Percentiles rank a stretch among this genome's conserved stretches.
These are phyloP conservation scores for Hygrocybe coccinea DNA, from an alignment of 768 basidiomycete genomes.

Conservation along the genomic window DNA sequence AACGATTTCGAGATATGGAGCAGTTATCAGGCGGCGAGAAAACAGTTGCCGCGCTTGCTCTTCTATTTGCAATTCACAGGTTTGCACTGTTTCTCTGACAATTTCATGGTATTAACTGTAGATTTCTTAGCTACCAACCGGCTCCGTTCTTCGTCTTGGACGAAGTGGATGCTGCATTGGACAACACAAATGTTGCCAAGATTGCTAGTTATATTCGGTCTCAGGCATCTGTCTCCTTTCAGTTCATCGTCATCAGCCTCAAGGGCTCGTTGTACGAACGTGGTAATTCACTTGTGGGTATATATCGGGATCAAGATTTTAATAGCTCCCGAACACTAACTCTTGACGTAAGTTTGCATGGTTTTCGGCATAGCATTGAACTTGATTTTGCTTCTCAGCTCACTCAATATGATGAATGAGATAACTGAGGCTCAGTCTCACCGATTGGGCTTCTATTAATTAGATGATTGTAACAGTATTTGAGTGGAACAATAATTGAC, in stretches of 20 bases:
- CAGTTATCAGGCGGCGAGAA: conserved; percentile 98
- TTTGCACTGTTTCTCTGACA: conserved; percentile 23
- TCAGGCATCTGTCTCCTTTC: conserved; percentile 81
- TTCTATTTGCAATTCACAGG: conserved; percentile 97
- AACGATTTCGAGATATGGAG: conserved; percentile 98
- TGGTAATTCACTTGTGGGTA: conserved; percentile 86
- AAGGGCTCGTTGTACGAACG: conserved; percentile 91
- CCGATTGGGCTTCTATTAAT: too few species aligned
- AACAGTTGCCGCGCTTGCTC: conserved; percentile 94
- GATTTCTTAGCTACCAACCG: conserved; percentile 71
- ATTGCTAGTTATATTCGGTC: conserved; percentile 88
- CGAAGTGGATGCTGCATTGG: conserved; percentile 95
- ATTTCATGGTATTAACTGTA: background rate
- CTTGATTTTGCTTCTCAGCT: conserved; percentile 10
- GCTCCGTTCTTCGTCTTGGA: conserved; percentile 99
- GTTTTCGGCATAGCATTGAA: background rate
- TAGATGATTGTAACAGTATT: too few species aligned
- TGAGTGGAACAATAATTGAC: too few species aligned
- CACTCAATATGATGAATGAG: conserved; percentile 20
- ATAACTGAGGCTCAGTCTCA: background rate
- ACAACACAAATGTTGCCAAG: conserved; percentile 97
- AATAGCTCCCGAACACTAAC: conserved; percentile 91
- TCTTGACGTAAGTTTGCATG: conserved; percentile 61
- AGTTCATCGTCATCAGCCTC: conserved; percentile 96
- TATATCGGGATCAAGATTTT: conserved; percentile 89